Evolutionary conservation across 805 yeast species (phyloP).

Genomic region (Lipomyces kockii): DNA sequence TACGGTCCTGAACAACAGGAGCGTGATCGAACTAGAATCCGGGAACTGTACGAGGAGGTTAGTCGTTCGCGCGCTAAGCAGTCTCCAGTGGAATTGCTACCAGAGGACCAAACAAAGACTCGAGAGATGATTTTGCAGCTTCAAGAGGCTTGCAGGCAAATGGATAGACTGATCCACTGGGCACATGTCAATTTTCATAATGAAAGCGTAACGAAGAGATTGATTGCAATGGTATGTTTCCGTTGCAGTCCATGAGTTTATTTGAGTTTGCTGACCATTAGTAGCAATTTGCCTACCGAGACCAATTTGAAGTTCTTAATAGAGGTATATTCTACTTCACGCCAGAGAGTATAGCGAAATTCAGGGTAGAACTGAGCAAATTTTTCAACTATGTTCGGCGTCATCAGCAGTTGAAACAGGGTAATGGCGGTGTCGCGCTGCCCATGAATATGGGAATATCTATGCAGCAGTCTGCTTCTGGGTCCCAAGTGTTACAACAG

Average conservation of each 20-base stretch:
- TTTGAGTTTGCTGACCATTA: neutral
- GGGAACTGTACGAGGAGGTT: constrained; percentile 26
- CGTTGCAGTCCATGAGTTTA: neutral
- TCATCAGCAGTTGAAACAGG: constrained; percentile 13
- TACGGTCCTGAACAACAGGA: constrained; percentile 25
- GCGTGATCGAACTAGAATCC: constrained; percentile 22
- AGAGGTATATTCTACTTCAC: constrained; percentile 23
- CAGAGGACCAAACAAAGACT: constrained; percentile 23
- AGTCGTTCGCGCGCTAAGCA: constrained; percentile 16
- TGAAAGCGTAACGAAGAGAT: constrained; percentile 23
- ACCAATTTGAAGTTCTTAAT: constrained; percentile 29
- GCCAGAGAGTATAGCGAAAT: constrained; percentile 19
- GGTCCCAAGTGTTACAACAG: constrained; percentile 12
- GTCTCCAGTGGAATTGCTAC: constrained; percentile 22
- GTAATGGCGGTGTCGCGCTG: neutral
- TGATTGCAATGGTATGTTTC: constrained; percentile 30
- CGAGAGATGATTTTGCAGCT: constrained; percentile 17
- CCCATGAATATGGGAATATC: neutral
- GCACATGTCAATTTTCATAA: constrained; percentile 26
- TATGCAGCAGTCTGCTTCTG: neutral
- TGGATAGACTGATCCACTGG: constrained; percentile 31
- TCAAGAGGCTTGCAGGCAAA: constrained; percentile 30
- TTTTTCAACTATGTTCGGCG: constrained; percentile 29
- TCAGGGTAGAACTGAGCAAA: constrained; percentile 26
- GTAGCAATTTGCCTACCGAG: constrained; percentile 32